These are phyloP conservation scores for Nicotiana benthamiana DNA, from an alignment of 257 asterid species.

Conservation along the genomic window DNA sequence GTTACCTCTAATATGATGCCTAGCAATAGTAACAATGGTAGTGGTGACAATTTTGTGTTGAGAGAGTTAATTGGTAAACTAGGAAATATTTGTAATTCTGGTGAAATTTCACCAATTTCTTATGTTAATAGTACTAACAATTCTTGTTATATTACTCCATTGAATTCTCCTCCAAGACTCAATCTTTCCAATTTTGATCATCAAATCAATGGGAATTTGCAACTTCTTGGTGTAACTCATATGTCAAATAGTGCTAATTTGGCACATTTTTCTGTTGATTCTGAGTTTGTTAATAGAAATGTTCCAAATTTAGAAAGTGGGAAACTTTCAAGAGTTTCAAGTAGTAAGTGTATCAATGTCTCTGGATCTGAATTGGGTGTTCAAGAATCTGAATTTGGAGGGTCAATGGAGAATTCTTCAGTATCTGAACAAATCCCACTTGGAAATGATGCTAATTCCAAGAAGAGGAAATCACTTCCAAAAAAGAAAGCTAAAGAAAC, in stretches of 20 bases:
- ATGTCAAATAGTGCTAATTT: constrained; percentile 6
- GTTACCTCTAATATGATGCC: constrained; percentile 27
- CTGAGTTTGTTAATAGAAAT: constrained; percentile 45
- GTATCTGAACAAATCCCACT: constrained; percentile 55
- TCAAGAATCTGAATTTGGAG: constrained; percentile 29
- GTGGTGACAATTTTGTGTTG: constrained; percentile 38
- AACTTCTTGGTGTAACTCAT: not conserved
- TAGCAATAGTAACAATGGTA: not conserved
- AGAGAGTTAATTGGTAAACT: constrained; percentile 64
- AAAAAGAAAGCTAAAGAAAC: constrained; percentile 53
- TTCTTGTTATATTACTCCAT: constrained; percentile 62
- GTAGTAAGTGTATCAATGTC: too few relatives aligned
- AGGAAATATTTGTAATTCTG: constrained; percentile 58
- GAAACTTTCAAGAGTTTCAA: constrained; percentile 33
- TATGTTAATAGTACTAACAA: constrained; percentile 17
- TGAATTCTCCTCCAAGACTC: constrained; percentile 76
- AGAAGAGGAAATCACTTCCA: constrained; percentile 57
- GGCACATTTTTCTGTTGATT: constrained; percentile 47
- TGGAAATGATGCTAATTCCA: constrained; percentile 31
- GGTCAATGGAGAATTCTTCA: constrained; percentile 68
- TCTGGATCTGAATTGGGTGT: not conserved
- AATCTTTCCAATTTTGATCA: constrained; percentile 34
- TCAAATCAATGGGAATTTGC: constrained; percentile 34
- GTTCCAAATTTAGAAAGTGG: constrained; percentile 10
- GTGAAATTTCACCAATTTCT: constrained; percentile 45